Percentiles rank a stretch among this genome's conserved stretches.
Evolutionary conservation across 805 yeast genomes (phyloP).

Genomic region (Candida oleophila): DNA sequence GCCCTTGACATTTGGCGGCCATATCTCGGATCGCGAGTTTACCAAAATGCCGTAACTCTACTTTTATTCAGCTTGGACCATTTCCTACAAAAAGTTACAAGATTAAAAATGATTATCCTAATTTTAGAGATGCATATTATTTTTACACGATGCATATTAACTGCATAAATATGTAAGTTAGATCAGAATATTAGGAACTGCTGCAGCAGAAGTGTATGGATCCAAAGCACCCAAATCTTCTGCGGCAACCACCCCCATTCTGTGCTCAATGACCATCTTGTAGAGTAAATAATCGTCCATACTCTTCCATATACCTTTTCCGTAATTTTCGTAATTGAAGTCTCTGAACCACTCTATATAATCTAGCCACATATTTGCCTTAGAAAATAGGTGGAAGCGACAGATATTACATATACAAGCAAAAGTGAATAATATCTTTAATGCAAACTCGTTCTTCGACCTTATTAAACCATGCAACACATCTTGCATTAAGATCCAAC

Average conservation of each 20-base stretch:
- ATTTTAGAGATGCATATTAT: too few species aligned
- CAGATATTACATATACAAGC: conserved; percentile 18
- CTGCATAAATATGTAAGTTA: too few species aligned
- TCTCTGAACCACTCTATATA: conserved; percentile 17
- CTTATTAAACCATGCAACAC: conserved; percentile 19
- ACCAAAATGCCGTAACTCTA: too few species aligned
- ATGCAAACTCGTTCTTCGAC: conserved; percentile 20
- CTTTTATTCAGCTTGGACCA: too few species aligned
- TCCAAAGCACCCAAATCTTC: not conserved
- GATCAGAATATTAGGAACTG: too few species aligned
- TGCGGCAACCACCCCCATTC: not conserved
- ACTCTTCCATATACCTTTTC: not conserved
- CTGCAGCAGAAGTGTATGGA: not conserved
- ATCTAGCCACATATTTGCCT: conserved; percentile 28
- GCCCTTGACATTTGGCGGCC: too few species aligned
- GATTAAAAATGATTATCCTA: too few species aligned
- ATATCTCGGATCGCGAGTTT: too few species aligned
- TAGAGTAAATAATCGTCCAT: conserved; percentile 1
- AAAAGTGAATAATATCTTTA: conserved; percentile 23
- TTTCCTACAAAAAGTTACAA: too few species aligned
- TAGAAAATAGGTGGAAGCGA: conserved; percentile 20
- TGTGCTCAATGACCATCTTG: not conserved
- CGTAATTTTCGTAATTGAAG: not conserved
- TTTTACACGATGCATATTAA: too few species aligned
- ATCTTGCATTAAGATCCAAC: conserved; percentile 21